Evolutionary conservation across 257 asterid genomes (phyloP).

Genomic region (Solanum medicagineum): DNA sequence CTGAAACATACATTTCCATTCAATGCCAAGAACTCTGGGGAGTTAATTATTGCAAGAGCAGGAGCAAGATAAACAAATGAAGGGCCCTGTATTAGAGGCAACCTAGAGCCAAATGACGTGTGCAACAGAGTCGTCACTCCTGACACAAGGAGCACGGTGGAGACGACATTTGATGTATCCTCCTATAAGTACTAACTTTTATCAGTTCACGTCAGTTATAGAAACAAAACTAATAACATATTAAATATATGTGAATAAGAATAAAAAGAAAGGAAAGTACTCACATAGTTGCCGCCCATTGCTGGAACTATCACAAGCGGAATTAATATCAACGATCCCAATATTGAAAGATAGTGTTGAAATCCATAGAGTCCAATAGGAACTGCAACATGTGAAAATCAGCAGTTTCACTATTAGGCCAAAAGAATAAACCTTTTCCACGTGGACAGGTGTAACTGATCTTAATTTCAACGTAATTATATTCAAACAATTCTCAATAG

Average conservation of each 20-base stretch:
- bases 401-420: not conserved
- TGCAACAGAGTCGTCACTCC: constrained; percentile 89
- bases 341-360: constrained; percentile 83
- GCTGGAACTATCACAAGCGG: constrained; percentile 99
- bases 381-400: constrained; percentile 44
- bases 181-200: constrained; percentile 40
- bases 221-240: not conserved
- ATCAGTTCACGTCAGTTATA: constrained; percentile 7
- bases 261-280: constrained; percentile 30
- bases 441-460: not conserved
- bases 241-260: constrained; percentile 3
- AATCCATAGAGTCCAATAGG: constrained; percentile 91
- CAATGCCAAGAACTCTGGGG: constrained; percentile 77
- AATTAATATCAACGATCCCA: constrained; percentile 88
- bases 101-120: constrained; percentile 84
- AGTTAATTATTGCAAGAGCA: constrained; percentile 80
- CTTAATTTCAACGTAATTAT: not conserved
- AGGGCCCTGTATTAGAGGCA: constrained; percentile 98
- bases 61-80: constrained; percentile 98
- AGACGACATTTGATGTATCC: constrained; percentile 83
- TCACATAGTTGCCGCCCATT: constrained; percentile 97
- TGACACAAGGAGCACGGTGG: constrained; percentile 81
- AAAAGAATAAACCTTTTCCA: not conserved
- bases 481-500: not conserved
- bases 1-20: constrained; percentile 64